Base-by-base conservation (phyloP, 768 basidiomycete genomes). In the Cystobasidium onofrii region DNA sequence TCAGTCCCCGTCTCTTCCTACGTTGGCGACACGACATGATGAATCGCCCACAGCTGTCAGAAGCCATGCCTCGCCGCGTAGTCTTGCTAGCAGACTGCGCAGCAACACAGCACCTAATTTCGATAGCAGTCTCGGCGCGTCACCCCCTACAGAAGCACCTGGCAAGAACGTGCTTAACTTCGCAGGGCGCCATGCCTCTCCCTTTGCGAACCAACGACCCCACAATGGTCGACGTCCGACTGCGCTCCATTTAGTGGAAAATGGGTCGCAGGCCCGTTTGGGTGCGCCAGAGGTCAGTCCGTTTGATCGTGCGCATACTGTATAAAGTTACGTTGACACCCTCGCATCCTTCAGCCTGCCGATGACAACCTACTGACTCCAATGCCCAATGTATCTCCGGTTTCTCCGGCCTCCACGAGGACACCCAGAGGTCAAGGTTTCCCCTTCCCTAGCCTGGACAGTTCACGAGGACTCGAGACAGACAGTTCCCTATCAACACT, bases 21-120 rank as follows among this genome's bases (percentile, higher is more conserved):
- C 50, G n/a, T 54, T 67, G n/a, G 20, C 65, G 2, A 31, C 44
- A 1, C 18, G 29, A n/a, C 44, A 54, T 10, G 65, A 46, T 15
- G 65, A 50, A n/a, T 50, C 57, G 29, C 29, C 57, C 31, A 34
- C 57, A 29, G 57, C 57, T 12, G 6, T 60, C 15, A 31, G 39
- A 1, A 43, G 36, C 17, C 25, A 18, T 6, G 34, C 41, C 6
- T 64, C 63, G 23, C 63, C 63, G 33, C 3, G 63, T 3, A 31
- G 15, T 43, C 23, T 46, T 6, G 63, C 52, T 2, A 60, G 29
- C 25, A 46, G 69, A 36, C 3, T 57, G 23, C 69, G 69, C 55
- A 39, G 36, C 23, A 71, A 71, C 31, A 71, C 69, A 39, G 69
- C 69, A 9, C 69, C 69, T 7, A 60, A 71, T n/a, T 71, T 71